Evolutionary conservation across 148 eudicot species (phyloP).

Genomic region (Amaranthus palmeri): DNA sequence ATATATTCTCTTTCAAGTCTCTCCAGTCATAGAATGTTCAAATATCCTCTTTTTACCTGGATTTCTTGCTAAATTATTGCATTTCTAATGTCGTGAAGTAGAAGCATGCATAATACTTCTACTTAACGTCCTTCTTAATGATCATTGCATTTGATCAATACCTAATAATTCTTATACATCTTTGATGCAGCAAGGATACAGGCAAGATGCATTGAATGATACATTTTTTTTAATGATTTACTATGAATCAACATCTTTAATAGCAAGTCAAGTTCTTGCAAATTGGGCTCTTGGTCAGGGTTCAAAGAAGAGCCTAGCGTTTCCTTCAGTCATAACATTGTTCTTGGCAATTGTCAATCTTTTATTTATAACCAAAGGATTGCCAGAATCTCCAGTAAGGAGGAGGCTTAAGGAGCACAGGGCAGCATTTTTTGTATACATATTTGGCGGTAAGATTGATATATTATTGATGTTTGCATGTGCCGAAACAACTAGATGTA

Average conservation of each 20-base stretch:
- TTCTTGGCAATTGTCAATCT: constrained; percentile 54
- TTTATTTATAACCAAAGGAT: constrained; percentile 37
- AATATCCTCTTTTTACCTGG: neutral
- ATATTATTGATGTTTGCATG: neutral
- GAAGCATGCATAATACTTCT: neutral
- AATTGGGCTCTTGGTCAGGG: constrained; percentile 56
- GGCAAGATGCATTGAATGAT: constrained; percentile 81
- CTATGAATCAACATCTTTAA: constrained; percentile 54
- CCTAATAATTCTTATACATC: neutral
- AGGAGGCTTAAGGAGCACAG: constrained; percentile 46
- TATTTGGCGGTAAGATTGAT: constrained; percentile 45
- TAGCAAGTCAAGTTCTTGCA: constrained; percentile 70
- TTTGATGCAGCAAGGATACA: constrained; percentile 66
- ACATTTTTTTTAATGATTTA: constrained; percentile 89
- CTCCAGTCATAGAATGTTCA: neutral
- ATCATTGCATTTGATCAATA: neutral
- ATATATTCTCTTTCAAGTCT: neutral
- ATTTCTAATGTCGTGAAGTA: neutral
- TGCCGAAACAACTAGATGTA: too few relatives aligned
- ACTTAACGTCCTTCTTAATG: neutral
- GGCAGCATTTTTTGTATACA: constrained; percentile 37
- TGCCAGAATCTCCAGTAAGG: constrained; percentile 46
- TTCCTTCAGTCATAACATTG: constrained; percentile 44
- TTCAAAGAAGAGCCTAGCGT: constrained; percentile 30
- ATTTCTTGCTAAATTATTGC: neutral